Conservation (phyloP, 306 rosid species). For the Vigna unguiculata region DNA sequence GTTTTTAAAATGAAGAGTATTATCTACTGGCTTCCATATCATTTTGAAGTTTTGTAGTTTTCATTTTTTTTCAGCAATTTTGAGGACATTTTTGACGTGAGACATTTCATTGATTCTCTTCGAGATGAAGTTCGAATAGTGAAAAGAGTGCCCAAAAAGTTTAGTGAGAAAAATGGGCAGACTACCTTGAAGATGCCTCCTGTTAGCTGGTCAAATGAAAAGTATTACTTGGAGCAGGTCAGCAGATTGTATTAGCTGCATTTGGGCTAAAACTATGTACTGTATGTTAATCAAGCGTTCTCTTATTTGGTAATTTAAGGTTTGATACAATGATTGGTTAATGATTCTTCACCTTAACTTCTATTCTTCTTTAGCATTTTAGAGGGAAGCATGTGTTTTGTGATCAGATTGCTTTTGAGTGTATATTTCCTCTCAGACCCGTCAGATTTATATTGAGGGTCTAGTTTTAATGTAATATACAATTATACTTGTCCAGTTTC, state of each 20-base stretch:
- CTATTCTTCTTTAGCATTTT: conserved; percentile 16
- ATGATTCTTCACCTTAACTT: conserved; percentile 18
- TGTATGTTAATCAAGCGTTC: conserved; percentile 4
- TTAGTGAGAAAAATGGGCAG: conserved; percentile 62
- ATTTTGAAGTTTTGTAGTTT: conserved; percentile 40
- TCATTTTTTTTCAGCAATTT: conserved; percentile 65
- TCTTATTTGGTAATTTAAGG: conserved; percentile 3
- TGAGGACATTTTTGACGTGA: conserved; percentile 84
- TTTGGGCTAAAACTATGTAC: background rate
- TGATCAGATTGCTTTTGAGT: conserved; percentile 24
- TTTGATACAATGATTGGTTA: conserved; percentile 20
- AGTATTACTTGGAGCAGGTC: conserved; percentile 83
- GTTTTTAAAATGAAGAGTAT: conserved; percentile 30
- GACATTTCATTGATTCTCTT: conserved; percentile 78
- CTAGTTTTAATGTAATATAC: background rate
- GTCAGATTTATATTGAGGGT: background rate
- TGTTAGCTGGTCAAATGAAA: conserved; percentile 88
- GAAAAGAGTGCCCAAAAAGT: conserved; percentile 79
- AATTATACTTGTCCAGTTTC: background rate
- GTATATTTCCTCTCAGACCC: background rate
- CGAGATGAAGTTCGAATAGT: conserved; percentile 85
- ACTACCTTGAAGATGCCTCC: conserved; percentile 73
- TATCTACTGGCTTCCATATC: conserved; percentile 27
- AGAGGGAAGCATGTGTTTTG: conserved; percentile 3
- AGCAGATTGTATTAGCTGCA: conserved; percentile 34